phyloP scores from a whole-genome alignment of 2,329 filamentous ascomycete species.

The Phaeosphaeriaceae sp. region DNA sequence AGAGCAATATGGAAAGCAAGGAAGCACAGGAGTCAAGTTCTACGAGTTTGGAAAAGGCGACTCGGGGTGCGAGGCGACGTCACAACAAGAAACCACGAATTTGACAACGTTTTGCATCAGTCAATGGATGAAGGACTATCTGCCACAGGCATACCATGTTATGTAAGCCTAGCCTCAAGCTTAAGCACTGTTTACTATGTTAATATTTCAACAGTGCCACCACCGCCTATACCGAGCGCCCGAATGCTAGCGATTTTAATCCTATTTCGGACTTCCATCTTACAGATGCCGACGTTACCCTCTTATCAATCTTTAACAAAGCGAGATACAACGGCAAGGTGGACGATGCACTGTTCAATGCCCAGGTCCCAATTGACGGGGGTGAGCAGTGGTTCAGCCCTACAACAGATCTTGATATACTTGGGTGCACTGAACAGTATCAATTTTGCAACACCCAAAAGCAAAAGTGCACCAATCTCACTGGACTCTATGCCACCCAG shows the following conservation, averaged over 20 bases:
- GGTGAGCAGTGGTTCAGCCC: slow-evolving; percentile 9
- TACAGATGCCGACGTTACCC: slow-evolving; percentile 21
- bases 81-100: neutral
- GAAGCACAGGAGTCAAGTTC: slow-evolving; percentile 22
- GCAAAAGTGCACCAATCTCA: slow-evolving; percentile 17
- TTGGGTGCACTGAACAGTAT: slow-evolving; percentile 31
- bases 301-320: slow-evolving; percentile 23
- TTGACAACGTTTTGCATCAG: slow-evolving; percentile 24
- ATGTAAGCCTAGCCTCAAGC: slow-evolving; percentile 10
- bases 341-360: slow-evolving; percentile 23
- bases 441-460: slow-evolving; percentile 23
- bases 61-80: slow-evolving; percentile 12
- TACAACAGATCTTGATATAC: slow-evolving; percentile 19
- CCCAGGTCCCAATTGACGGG: slow-evolving; percentile 3
- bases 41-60: slow-evolving; percentile 21
- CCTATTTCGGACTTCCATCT: slow-evolving; percentile 26
- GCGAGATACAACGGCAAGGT: slow-evolving; percentile 17
- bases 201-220: slow-evolving; percentile 4
- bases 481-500: slow-evolving; percentile 20
- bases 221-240: slow-evolving; percentile 16
- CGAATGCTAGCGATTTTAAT: slow-evolving; percentile 19
- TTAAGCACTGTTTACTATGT: neutral
- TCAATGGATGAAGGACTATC: slow-evolving; percentile 18
- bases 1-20: slow-evolving; percentile 6
- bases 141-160: slow-evolving; percentile 19